Evolutionary conservation across 371 early-diverging fungal genomes (phyloP), one percentile per base, ranked within the genome.

Genomic region (Mucor indicus): DNA sequence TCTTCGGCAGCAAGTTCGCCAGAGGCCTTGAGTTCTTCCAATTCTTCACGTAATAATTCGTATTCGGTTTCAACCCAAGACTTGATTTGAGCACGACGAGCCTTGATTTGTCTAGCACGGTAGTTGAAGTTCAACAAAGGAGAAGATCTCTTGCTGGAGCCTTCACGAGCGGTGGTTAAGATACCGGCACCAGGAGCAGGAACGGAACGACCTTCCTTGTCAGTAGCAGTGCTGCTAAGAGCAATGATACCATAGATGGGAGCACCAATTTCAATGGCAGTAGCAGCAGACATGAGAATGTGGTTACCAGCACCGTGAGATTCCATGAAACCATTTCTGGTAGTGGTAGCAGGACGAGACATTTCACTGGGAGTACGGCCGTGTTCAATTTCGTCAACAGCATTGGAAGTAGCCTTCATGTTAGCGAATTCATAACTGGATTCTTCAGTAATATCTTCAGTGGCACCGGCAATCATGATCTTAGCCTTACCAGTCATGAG

Each of bases 121-220:
- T 95, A 95, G 53, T 89, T 83, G 63, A 95, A 77, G 79, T 87
- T 82, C 57, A 95, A 74, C 54, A 92, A 69, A 32, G 91, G 94
- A 23, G 87, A 86, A 9, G 73, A 57, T 64, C 79, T 72, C 64
- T 81, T 78, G 51, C 72, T 54, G 39, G 75, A 50, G 31, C 57
- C 56, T 68, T 95, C 94, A 48, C 92, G 85, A 52, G 95, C 95
- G 17, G 95, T 92, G 39, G 96, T 93, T 54, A 96, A 71, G 43
- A 95, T 86, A 75, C 95, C 94, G 61, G 93, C 90, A 51, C 94
- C 95, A 51, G 96, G 96, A 41, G 95, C 95, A 22, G 95, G 96
- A 21, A 94, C 85, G 11, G 92, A 91, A 52, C 94, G 89, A 41
- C 95, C 94, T 77, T 93, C 90, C 83, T 95, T 95, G 72, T 95